Evolutionary conservation across 2,329 filamentous ascomycete genomes (phyloP), one percentile per base, ranked within the genome.

Genomic region (Neurospora sp.): DNA sequence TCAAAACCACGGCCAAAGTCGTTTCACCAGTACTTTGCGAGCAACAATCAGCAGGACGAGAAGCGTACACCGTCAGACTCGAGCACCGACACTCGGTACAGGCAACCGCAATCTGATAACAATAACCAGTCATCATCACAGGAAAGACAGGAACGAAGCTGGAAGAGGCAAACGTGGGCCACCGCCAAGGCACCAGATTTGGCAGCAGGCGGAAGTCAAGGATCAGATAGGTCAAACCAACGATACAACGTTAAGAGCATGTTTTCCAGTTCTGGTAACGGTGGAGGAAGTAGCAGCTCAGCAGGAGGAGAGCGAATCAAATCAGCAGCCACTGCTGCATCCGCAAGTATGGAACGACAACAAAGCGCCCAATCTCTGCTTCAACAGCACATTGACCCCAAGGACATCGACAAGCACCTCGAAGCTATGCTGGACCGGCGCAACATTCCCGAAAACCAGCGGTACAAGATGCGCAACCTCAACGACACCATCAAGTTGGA

Each of bases 401-500:
- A 84, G 74, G 83, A 88, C 72, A 85, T 89, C 52, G 82, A 87
- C 72, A 81, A 80, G 70, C 86, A 88, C 72, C 83, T 89, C 67
- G 87, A 90, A 75, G 87, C 85, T 3, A 85, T 88, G 80, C 79
- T 97, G 80, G 93, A 97, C 78, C 89, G 94, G 19, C 88, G 95
- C 73, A 97, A 98, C 76, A 97, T 98, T 69, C 94, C 95, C 3
- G 92, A 96, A 77, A 92, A 97, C 73, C 93, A 97, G 84, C 87
- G 95, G 69, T 93, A 95, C 79, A 96, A 96, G 82, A 97, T 99
- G 93, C 88, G 95, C 66, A 94, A 90, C 70, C 83, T 99, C 71
- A 93, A 92, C 73, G 87, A 93, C 73, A 91, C 92, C 42, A 94
- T 98, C 82, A 99, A 99, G 81, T 92, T 93, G 78, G 94, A 98